Conservation (phyloP, 2,329 filamentous ascomycete species). For the Fusarium incarnatum region DNA sequence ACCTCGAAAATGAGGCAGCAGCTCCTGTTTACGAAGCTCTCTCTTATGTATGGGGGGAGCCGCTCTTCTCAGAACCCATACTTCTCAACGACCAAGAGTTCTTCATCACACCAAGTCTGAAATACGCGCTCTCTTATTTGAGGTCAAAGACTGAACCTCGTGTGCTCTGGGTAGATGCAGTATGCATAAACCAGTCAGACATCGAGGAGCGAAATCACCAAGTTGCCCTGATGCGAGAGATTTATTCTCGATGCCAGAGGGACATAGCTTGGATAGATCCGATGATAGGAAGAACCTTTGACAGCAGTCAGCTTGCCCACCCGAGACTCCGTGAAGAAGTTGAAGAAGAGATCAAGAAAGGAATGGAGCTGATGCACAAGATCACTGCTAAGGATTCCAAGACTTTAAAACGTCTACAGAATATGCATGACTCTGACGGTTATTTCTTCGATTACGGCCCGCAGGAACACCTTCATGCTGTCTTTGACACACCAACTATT, state of each 20-base stretch:
- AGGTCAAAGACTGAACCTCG: neutral
- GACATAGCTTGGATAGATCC: constrained; percentile 33
- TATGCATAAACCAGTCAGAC: constrained; percentile 33
- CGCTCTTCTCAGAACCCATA: constrained; percentile 1
- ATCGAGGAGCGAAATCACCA: constrained; percentile 15
- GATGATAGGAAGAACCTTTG: neutral
- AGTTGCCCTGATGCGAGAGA: constrained; percentile 21
- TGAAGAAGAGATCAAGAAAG: neutral
- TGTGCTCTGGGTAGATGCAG: constrained; percentile 28
- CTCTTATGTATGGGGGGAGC: constrained; percentile 33
- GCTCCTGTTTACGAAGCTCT: constrained; percentile 21
- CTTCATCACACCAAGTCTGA: constrained; percentile 8
- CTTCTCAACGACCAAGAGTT: constrained; percentile 4
- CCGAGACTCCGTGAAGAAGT: neutral
- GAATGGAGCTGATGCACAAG: neutral
- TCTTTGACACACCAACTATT: neutral
- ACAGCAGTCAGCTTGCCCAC: fast-evolving
- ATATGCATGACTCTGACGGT: fast-evolving
- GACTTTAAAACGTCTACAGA: constrained; percentile 8
- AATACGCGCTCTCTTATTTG: neutral
- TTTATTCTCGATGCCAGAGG: constrained; percentile 17
- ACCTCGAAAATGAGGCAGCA: fast-evolving
- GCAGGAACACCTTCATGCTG: fast-evolving
- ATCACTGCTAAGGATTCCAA: neutral
- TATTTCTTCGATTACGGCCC: fast-evolving